Conservation (phyloP, 805 yeast species). For the Huiozyma naganishii region DNA sequence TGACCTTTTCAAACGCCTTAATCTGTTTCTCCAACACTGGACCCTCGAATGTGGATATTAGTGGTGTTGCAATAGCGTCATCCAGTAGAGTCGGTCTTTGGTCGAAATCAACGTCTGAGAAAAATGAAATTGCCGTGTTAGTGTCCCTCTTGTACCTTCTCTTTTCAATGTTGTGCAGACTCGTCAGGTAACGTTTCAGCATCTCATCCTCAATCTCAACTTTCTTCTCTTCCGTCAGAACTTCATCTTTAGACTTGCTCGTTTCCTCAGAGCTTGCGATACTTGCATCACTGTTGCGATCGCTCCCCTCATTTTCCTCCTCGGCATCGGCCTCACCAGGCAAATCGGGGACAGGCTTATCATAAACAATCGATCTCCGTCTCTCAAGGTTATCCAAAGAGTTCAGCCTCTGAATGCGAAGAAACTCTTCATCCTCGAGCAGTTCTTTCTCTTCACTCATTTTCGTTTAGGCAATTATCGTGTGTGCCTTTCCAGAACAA, state of each 20-base stretch:
- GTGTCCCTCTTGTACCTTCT: conserved; percentile 4
- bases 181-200: conserved; percentile 6
- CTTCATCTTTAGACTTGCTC: neutral
- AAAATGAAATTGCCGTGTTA: conserved; percentile 34
- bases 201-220: conserved; percentile 1
- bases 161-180: conserved; percentile 6
- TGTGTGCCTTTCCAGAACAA: too few relatives aligned
- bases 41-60: conserved; percentile 24
- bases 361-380: conserved; percentile 9
- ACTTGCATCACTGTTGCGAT: neutral
- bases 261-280: neutral
- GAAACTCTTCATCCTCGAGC: conserved; percentile 16
- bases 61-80: conserved; percentile 26
- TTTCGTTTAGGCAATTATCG: neutral
- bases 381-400: conserved; percentile 8
- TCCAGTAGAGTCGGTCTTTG: conserved; percentile 43
- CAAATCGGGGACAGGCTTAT: conserved; percentile 3
- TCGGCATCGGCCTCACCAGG: neutral
- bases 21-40: conserved; percentile 22
- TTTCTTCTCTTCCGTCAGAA: neutral
- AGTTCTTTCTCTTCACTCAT: conserved; percentile 7
- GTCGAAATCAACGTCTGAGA: conserved; percentile 41
- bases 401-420: conserved; percentile 18
- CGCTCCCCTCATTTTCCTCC: neutral
- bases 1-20: conserved; percentile 8